phyloP scores from a whole-genome alignment of 129 eudicot species.

The Apium graveolens region DNA sequence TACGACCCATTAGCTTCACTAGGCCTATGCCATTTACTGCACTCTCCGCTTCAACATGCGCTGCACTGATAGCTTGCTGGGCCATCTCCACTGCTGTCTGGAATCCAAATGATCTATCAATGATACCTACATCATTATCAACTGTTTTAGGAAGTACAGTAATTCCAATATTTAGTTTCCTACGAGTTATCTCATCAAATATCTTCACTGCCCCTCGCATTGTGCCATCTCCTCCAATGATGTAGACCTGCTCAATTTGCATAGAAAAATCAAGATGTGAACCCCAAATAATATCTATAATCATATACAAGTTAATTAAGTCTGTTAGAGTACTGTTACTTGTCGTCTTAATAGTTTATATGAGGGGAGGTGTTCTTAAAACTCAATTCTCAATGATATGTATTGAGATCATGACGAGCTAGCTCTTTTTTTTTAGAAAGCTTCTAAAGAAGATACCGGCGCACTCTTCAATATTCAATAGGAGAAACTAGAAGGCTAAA shows the following conservation, averaged over 20 bases:
- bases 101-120: slow-evolving; percentile 74
- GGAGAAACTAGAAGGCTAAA: too few species aligned
- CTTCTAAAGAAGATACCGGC: too few species aligned
- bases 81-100: slow-evolving; percentile 89
- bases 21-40: slow-evolving; percentile 78
- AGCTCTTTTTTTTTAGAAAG: too few species aligned
- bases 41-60: slow-evolving; percentile 87
- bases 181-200: slow-evolving; percentile 45
- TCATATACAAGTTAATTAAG: background rate
- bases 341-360: too few species aligned
- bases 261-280: background rate
- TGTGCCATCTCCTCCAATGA: slow-evolving; percentile 82
- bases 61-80: slow-evolving; percentile 71
- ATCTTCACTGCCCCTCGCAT: slow-evolving; percentile 68
- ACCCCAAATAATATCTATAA: background rate
- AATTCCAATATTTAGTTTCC: slow-evolving; percentile 48
- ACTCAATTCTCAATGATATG: too few species aligned
- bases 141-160: slow-evolving; percentile 84
- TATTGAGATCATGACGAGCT: too few species aligned
- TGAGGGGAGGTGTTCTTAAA: too few species aligned
- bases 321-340: too few species aligned
- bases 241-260: slow-evolving; percentile 41
- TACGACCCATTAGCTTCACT: slow-evolving; percentile 89
- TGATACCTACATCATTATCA: slow-evolving; percentile 76
- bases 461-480: too few species aligned